Evolutionary conservation across 2,329 filamentous ascomycete genomes (phyloP).

Genomic region (Mycosphaerella arachidis): DNA sequence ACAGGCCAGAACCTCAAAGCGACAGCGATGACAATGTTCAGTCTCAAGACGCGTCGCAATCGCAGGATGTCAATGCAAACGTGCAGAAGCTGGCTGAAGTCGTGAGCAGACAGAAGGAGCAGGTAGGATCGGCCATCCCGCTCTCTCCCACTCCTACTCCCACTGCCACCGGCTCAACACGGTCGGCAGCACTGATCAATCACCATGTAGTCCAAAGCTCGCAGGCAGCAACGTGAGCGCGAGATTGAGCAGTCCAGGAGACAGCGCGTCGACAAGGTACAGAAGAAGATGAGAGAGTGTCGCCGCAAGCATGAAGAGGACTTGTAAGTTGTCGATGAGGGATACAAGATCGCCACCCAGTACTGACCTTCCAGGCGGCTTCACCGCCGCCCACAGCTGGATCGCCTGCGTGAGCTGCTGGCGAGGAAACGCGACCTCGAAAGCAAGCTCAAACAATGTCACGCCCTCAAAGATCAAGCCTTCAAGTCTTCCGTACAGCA

Average conservation of each 20-base stretch:
- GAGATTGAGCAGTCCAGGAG: conserved; percentile 12
- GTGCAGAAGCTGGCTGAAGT: background rate
- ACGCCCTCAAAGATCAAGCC: conserved; percentile 10
- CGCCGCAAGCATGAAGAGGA: conserved; percentile 5
- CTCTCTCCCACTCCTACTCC: background rate
- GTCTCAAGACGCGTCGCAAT: background rate
- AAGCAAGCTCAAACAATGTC: conserved; percentile 9
- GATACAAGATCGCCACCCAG: background rate
- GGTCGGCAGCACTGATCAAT: background rate
- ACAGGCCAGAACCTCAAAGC: background rate
- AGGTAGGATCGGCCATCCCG: background rate
- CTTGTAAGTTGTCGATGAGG: conserved; percentile 7
- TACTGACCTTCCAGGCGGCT: conserved; percentile 2
- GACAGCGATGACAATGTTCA: background rate
- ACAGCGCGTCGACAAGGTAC: conserved; percentile 6
- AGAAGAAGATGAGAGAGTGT: conserved; percentile 11
- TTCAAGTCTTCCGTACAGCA: conserved; percentile 16
- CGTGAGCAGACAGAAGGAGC: background rate
- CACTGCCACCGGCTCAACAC: background rate
- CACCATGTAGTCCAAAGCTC: background rate
- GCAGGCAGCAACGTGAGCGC: conserved; percentile 9
- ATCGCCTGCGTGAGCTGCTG: conserved; percentile 21
- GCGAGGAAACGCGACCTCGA: conserved; percentile 18
- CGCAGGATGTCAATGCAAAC: background rate
- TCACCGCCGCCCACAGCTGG: conserved; percentile 19